Base-by-base conservation (phyloP, 1,284 basidiomycete species). In the Tetrapyrgos nigripes region DNA sequence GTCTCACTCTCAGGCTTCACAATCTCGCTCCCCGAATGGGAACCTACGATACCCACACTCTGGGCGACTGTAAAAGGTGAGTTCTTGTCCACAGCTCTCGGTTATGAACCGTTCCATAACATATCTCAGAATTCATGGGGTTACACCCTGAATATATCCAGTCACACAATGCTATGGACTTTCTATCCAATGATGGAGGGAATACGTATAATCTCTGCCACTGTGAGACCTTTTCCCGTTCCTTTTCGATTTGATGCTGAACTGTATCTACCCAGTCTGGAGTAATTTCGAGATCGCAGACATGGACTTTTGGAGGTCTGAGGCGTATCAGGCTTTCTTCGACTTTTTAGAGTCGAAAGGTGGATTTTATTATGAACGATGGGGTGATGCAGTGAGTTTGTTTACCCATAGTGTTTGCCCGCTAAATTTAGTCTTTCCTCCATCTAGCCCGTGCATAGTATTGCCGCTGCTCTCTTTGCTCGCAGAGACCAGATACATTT, bases 251-350 rank as follows among this genome's bases (percentile, higher is more conserved):
- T 31, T 21, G 19, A 28, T 3, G 19, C 23, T 35, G 4, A 48
- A 21, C 24, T 11, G 3, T 49, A 17, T 2, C 43, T 26, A 13
- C 27, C 19, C 57, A 91, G 89, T 86, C 72, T 93, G 91, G 89
- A 89, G 84, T 67, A 93, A 93, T 72, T 93, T 94, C 64, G 94
- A 96, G 72, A 94, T 96, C 53, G 93, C 88, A 9, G 83, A 89
- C 68, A 83, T 90, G 80, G 84, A 89, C 62, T 94, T 96, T 69
- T 94, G 91, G 88, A 79, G 94, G 55, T 77, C 83, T 5, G 83
- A 92, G 62, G 86, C 88, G 3, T 96, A 96, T 73, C 80, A 77
- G 62, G 83, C 85, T 52, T 96, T 88, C 76, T 96, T 96, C 66
- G 81, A 91, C 24, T 82, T 84, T 68, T 79, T 96, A 21, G 94